These are phyloP conservation scores for Rosa lucieae DNA, from an alignment of 306 rosid species.

Conservation along the genomic window DNA sequence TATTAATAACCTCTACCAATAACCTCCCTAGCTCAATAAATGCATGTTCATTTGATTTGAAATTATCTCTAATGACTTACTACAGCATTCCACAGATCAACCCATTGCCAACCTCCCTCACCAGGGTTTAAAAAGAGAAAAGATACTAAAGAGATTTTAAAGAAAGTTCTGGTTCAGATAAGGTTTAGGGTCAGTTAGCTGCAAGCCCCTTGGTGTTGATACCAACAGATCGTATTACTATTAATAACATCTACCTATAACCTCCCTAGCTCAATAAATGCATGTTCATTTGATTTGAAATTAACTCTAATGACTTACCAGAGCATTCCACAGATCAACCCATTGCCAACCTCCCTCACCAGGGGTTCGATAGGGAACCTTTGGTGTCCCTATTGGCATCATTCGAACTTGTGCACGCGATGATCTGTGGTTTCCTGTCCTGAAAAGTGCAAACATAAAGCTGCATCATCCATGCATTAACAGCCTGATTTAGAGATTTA, in stretches of 20 bases:
- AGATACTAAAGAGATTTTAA: background rate
- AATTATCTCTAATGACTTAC: slow-evolving; percentile 47
- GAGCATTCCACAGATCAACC: slow-evolving; percentile 99
- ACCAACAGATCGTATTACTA: background rate
- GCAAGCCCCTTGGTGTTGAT: background rate
- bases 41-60: background rate
- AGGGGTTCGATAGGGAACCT: slow-evolving; percentile 83
- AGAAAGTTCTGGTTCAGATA: background rate
- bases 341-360: slow-evolving; percentile 93
- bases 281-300: background rate
- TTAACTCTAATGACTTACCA: slow-evolving; percentile 51
- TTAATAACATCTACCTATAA: background rate
- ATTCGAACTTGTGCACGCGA: slow-evolving; percentile 59
- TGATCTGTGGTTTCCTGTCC: slow-evolving; percentile 53
- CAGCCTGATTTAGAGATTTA: slow-evolving; percentile 14
- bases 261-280: background rate
- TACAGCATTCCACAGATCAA: slow-evolving; percentile 96
- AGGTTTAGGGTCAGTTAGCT: background rate
- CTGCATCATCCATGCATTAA: slow-evolving; percentile 21
- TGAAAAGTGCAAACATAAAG: slow-evolving; percentile 32
- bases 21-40: background rate
- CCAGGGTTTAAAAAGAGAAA: slow-evolving; percentile 42
- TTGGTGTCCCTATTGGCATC: slow-evolving; percentile 97
- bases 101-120: slow-evolving; percentile 93
- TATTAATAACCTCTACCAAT: background rate